phyloP scores from a whole-genome alignment of 257 asterid genomes.

The Verbena officinalis region DNA sequence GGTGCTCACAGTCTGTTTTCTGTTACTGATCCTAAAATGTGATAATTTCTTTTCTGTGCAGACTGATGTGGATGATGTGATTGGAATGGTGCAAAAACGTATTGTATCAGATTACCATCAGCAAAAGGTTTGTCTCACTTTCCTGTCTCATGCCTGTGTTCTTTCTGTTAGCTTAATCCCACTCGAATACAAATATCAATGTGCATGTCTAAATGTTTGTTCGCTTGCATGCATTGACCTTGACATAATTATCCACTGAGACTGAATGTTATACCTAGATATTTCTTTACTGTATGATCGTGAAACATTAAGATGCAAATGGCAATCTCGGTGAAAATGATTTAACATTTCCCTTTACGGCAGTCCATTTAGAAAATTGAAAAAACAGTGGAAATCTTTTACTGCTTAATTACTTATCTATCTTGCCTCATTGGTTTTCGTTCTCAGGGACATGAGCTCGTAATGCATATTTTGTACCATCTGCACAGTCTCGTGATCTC shows the following conservation, averaged over 20 bases:
- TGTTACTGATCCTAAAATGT: constrained; percentile 26
- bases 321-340: not conserved
- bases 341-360: constrained; percentile 6
- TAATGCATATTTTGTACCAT: constrained; percentile 85
- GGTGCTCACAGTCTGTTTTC: constrained; percentile 15
- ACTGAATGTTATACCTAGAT: not conserved
- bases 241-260: not conserved
- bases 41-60: constrained; percentile 40
- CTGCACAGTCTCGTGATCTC: constrained; percentile 69
- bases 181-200: not conserved
- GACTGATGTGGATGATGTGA: constrained; percentile 76
- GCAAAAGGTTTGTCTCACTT: constrained; percentile 62
- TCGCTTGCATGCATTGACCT: not conserved
- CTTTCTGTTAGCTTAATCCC: not conserved
- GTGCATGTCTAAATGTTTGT: not conserved
- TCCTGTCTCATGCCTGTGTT: constrained; percentile 7
- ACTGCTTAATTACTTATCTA: constrained; percentile 1
- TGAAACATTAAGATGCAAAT: not conserved
- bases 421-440: constrained; percentile 22
- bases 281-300: not conserved
- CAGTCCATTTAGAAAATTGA: constrained; percentile 17
- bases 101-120: constrained; percentile 73
- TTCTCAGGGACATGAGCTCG: constrained; percentile 93
- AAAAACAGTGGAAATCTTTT: constrained; percentile 10
- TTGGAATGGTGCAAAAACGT: constrained; percentile 63